Evolutionary conservation across 352 stramenopile species (phyloP), one percentile per base, ranked within the genome.

Genomic region (Phytophthora fragariaefolia): DNA sequence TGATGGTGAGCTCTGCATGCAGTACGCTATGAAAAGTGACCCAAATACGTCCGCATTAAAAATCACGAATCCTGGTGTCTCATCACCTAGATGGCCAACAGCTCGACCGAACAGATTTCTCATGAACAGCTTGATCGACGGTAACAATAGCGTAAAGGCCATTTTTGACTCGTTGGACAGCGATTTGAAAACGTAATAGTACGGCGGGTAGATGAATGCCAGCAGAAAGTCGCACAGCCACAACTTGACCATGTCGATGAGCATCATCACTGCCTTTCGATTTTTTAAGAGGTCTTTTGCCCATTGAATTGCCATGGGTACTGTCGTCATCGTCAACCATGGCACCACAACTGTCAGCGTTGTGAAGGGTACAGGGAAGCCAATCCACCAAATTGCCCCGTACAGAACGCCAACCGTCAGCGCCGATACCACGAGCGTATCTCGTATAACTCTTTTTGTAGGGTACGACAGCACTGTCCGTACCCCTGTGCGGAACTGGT

Each of bases 121-220:
- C 43, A 50, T 50, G 10, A 50, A 12, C 22, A 50, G 22, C 22
- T 50, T 50, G 43, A 50, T 50, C 43, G 28, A 7, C 6, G 43
- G 43, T 30, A 50, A 13, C 22, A 50, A 50, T 12, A 50, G 18
- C 22, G 43, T 18, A 28, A 50, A 50, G 6, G 43, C 22, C 22
- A 30, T 8, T 8, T 30, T 9, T 30, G 20, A 9, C 3, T 28
- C 17, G 18, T 17, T 8, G 5, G 22, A 15, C 28, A 50, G 12
- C 8, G 43, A 20, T 10, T 18, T 30, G 13, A 50, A 50, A 5
- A 58, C 32, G 61, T 69, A 69, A 15, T 49, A 69, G 42, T 69
- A 69, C 6, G 48, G 43, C 6, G 52, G 61, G 32, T 69, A 69
- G 15, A 63, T 58, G n/a, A 46, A 42, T 6, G 49, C 61, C 15